phyloP scores from a whole-genome alignment of 768 basidiomycete species.

The Leccinum imitatum region DNA sequence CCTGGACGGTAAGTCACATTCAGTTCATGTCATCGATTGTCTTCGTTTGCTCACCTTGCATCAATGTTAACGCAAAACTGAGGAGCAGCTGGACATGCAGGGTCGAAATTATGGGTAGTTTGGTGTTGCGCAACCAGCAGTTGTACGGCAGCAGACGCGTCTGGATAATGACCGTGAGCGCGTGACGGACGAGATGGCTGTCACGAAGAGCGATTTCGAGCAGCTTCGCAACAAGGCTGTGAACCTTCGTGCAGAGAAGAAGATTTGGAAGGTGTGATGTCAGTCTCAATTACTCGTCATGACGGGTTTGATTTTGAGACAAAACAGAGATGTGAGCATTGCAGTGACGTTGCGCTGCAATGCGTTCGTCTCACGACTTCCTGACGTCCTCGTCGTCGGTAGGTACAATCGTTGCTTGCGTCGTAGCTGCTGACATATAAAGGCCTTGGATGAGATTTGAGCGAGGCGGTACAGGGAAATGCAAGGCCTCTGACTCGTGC shows the following conservation, averaged over 20 bases:
- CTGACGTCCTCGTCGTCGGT: too few species aligned
- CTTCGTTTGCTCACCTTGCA: neutral
- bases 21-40: too few species aligned
- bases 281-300: neutral
- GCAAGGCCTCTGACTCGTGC: too few species aligned
- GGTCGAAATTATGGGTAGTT: conserved; percentile 60
- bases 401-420: too few species aligned
- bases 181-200: conserved; percentile 65
- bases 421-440: too few species aligned
- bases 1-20: conserved; percentile 56
- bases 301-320: neutral
- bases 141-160: conserved; percentile 70
- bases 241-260: conserved; percentile 90
- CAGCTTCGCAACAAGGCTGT: conserved; percentile 82
- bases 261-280: conserved; percentile 78
- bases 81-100: conserved; percentile 65
- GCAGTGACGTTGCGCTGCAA: too few species aligned
- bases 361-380: too few species aligned
- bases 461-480: too few species aligned
- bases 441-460: too few species aligned
- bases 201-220: conserved; percentile 61
- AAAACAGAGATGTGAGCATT: too few species aligned
- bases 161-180: conserved; percentile 73
- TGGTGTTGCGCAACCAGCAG: conserved; percentile 38
- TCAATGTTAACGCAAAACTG: conserved; percentile 64